Evolutionary conservation across 75 land plant species (phyloP).

Genomic region (Pinus tabuliformis): DNA sequence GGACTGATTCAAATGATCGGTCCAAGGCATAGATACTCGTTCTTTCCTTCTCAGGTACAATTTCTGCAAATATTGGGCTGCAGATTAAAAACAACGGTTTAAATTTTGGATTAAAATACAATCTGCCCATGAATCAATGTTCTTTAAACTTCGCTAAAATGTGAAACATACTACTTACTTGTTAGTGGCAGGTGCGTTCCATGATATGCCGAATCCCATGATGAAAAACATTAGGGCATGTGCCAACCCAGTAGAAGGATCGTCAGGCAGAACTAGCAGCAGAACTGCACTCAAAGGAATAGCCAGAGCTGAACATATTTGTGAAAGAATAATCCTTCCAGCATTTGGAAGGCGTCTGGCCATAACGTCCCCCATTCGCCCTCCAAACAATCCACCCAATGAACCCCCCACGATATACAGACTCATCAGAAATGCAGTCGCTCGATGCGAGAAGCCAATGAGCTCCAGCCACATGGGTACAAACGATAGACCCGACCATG

Average conservation of each 20-base stretch:
- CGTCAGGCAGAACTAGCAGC: constrained; percentile 51
- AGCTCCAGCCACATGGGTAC: constrained; percentile 86
- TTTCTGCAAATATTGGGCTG: constrained; percentile 94
- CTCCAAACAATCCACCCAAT: constrained; percentile 81
- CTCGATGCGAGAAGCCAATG: constrained; percentile 62
- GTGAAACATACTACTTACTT: no score
- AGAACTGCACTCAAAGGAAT: constrained; percentile 72
- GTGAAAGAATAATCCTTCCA: constrained; percentile 78
- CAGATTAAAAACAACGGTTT: background rate
- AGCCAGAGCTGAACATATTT: constrained; percentile 70
- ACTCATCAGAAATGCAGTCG: constrained; percentile 56
- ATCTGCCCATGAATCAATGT: background rate
- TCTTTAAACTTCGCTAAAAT: no score
- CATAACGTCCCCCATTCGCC: constrained; percentile 65
- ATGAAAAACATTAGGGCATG: constrained; percentile 62
- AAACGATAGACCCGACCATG: constrained; percentile 94
- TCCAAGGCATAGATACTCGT: constrained; percentile 74
- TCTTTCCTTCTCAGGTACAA: constrained; percentile 62
- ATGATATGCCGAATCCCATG: constrained; percentile 64
- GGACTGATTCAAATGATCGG: constrained; percentile 62
- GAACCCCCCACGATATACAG: constrained; percentile 55
- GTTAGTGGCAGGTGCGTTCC: constrained; percentile 80
- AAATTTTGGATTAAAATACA: background rate
- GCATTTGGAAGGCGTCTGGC: constrained; percentile 56
- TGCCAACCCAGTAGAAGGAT: constrained; percentile 37